Base-by-base conservation (phyloP, 805 yeast species). In the Saturnispora dispora region DNA sequence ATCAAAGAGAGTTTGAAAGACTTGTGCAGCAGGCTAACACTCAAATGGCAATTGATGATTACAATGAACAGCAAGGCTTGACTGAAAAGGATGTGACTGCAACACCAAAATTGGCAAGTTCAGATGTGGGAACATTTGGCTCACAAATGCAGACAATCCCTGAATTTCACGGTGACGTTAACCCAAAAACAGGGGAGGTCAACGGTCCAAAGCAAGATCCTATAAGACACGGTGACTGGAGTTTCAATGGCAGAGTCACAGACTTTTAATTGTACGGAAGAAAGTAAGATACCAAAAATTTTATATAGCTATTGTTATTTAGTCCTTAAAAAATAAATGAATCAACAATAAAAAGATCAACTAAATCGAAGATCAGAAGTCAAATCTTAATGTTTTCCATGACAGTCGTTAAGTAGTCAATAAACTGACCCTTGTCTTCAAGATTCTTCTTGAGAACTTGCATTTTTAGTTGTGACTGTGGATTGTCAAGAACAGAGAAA, bases 181-280 rank as follows among this genome's bases (percentile, higher is more conserved):
- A 93, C 63, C 99, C 99, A 0, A 77, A 73, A 52, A 93, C 99
- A 0, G 99, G 99, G 3, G 99, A 93, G 68, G 74, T 84, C 22
- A 96, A 96, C 46, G 99, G 99, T 0, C 99, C 99, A 25, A 93
- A 93, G 63, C 98, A 93, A 66, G 97, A 93, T 63, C 99, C 99
- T 0, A 74, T 88, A 56, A 80, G 82, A 60, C 70, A 66, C 51
- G 89, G 89, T 17, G 98, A 90, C 60, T 93, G 95, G 79, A 83
- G 96, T 8, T 93, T 84, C 67, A 91, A 93, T 63, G 99, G 99
- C 0, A 79, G 98, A 63, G 96, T 88, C 30, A 91, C 98, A 2
- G 99, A 93, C 65, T 93, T 93, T 62, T 93, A 68, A 64, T 6
- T 9, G 15, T 17, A 25, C n/a, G 18, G 27, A 13, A 18, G 33